phyloP scores from a whole-genome alignment of 192 early-diverging fungal species.

The Backusella sp. region DNA sequence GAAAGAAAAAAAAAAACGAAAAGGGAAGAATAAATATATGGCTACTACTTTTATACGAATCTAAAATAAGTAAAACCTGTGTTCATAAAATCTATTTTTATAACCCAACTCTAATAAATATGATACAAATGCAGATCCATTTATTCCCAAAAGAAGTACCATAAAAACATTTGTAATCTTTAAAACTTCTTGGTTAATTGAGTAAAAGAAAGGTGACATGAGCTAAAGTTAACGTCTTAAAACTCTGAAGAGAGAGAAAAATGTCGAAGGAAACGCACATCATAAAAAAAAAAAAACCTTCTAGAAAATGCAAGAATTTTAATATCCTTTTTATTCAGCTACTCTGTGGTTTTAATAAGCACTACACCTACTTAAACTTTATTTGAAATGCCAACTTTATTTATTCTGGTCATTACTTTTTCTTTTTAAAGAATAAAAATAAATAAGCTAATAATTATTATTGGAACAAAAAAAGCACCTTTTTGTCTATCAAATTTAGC shows the following conservation, averaged over 20 bases:
- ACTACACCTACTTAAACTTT: too few species aligned
- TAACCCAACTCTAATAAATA: neutral
- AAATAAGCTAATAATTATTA: too few species aligned
- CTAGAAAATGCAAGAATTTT: too few species aligned
- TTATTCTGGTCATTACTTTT: too few species aligned
- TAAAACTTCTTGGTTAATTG: neutral
- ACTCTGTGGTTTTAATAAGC: too few species aligned
- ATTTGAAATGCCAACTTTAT: too few species aligned
- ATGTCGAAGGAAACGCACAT: neutral
- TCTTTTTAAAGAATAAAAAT: too few species aligned
- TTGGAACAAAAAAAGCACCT: too few species aligned
- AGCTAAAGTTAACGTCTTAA: neutral
- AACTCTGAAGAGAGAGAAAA: neutral
- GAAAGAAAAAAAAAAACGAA: neutral
- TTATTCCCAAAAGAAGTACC: slow-evolving; percentile 57
- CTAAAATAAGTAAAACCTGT: neutral
- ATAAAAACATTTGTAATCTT: slow-evolving; percentile 38
- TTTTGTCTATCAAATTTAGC: too few species aligned
- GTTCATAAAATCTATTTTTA: slow-evolving; percentile 11
- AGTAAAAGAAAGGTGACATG: neutral
- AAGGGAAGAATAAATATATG: neutral
- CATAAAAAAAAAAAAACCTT: too few species aligned
- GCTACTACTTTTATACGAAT: neutral
- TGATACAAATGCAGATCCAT: slow-evolving; percentile 44
- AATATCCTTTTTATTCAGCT: too few species aligned